These are phyloP conservation scores for Amyloporia xantha DNA, from an alignment of 768 basidiomycete genomes.

Conservation along the genomic window DNA sequence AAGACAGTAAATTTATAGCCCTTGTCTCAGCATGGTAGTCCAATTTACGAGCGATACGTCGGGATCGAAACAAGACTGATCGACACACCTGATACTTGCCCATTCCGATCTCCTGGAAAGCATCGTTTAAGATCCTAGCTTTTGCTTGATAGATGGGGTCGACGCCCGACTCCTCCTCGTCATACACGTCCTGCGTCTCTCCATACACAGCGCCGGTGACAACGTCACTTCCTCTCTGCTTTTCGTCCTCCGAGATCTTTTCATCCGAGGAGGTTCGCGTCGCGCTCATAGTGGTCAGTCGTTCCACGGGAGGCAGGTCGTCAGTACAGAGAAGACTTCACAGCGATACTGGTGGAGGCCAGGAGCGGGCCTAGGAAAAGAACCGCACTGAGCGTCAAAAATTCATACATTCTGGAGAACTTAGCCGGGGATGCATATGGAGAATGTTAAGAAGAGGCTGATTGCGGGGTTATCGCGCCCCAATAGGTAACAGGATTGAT, in stretches of 20 bases:
- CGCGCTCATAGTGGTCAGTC: neutral
- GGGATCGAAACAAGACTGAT: neutral
- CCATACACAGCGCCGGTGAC: neutral
- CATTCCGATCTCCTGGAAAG: slow-evolving; percentile 51
- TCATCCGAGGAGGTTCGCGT: slow-evolving; percentile 1
- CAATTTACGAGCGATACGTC: neutral
- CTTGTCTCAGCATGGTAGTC: neutral
- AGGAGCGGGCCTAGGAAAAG: neutral
- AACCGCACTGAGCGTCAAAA: neutral
- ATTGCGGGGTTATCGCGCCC: no score
- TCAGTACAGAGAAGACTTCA: neutral
- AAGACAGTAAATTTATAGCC: no score
- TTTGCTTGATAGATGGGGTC: slow-evolving; percentile 47
- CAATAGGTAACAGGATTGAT: no score
- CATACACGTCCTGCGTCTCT: slow-evolving; percentile 25
- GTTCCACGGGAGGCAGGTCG: neutral
- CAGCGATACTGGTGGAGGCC: neutral
- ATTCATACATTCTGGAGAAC: neutral
- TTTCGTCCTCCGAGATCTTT: slow-evolving; percentile 2
- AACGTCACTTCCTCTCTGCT: neutral
- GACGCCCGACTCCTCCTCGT: slow-evolving; percentile 25
- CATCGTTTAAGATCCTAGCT: slow-evolving; percentile 38
- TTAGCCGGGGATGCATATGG: no score
- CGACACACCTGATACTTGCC: slow-evolving; percentile 44
- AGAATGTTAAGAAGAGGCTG: no score